Percentiles rank a stretch among this genome's conserved stretches.
Conservation (phyloP, 2,329 filamentous ascomycete genomes). For the Microcyclospora tardicrescens region DNA sequence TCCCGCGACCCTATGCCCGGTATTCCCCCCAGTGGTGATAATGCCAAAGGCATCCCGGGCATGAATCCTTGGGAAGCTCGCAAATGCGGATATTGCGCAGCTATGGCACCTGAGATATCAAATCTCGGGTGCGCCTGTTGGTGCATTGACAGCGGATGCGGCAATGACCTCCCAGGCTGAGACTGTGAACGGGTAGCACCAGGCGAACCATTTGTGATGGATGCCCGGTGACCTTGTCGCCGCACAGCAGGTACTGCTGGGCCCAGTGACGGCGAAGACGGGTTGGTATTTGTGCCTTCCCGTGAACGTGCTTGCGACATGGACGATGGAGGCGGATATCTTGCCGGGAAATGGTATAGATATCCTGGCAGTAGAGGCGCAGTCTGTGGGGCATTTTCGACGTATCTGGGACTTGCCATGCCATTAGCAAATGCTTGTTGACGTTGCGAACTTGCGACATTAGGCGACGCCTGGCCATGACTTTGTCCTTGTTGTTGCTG, state of each 20-base stretch:
- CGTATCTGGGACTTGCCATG: conserved; percentile 16
- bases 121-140: conserved; percentile 26
- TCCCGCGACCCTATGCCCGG: conserved; percentile 14
- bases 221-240: conserved; percentile 29
- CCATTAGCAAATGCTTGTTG: conserved; percentile 19
- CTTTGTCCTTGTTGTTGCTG: conserved; percentile 23
- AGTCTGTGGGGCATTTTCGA: conserved; percentile 21
- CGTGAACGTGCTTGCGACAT: conserved; percentile 26
- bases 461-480: conserved; percentile 16
- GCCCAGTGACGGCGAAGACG: conserved; percentile 35
- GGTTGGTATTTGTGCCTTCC: conserved; percentile 35
- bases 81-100: conserved; percentile 19
- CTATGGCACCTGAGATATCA: conserved; percentile 22
- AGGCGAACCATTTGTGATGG: conserved; percentile 29
- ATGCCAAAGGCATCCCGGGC: conserved; percentile 13
- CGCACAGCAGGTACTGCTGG: conserved; percentile 31
- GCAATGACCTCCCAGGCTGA: conserved; percentile 34
- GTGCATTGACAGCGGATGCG: conserved; percentile 26
- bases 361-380: conserved; percentile 29
- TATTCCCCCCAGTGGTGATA: conserved; percentile 9
- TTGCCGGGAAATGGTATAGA: conserved; percentile 34
- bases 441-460: conserved; percentile 29
- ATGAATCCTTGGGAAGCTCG: no score
- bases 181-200: conserved; percentile 36
- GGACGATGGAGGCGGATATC: conserved; percentile 27